phyloP scores from a whole-genome alignment of 23 red algal genomes.

The Gracilaria vermiculophylla region DNA sequence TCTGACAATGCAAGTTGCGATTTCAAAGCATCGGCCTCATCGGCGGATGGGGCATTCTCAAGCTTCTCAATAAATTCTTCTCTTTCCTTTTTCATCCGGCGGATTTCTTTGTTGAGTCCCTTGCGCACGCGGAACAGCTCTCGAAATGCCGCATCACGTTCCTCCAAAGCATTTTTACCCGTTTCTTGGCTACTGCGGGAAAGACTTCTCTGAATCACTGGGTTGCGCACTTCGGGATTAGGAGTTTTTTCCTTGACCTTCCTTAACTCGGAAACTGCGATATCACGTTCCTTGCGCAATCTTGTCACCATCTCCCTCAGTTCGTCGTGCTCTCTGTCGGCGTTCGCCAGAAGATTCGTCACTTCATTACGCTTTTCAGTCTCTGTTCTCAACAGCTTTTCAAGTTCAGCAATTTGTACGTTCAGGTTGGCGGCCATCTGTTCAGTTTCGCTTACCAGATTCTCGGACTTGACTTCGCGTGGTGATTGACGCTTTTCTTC shows the following conservation, averaged over 20 bases:
- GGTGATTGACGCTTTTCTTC: constrained; percentile 41
- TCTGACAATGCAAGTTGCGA: neutral
- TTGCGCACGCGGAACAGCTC: constrained; percentile 66
- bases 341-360: constrained; percentile 16
- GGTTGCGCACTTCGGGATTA: constrained; percentile 12
- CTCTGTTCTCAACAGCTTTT: constrained; percentile 13
- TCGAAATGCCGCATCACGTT: constrained; percentile 39
- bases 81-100: constrained; percentile 38
- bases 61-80: constrained; percentile 25
- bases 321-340: constrained; percentile 55
- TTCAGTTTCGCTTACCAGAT: neutral
- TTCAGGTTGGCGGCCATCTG: constrained; percentile 16
- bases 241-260: neutral
- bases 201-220: constrained; percentile 24
- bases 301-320: constrained; percentile 55
- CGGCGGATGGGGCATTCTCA: neutral
- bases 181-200: neutral
- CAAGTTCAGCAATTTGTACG: constrained; percentile 18
- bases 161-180: neutral
- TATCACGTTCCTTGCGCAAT: constrained; percentile 43
- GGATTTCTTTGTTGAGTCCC: constrained; percentile 57
- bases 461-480: constrained; percentile 10
- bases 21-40: neutral
- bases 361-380: constrained; percentile 41
- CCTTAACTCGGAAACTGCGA: constrained; percentile 14